phyloP scores from a whole-genome alignment of 1,284 basidiomycete genomes.

The Ustilago trichophora region DNA sequence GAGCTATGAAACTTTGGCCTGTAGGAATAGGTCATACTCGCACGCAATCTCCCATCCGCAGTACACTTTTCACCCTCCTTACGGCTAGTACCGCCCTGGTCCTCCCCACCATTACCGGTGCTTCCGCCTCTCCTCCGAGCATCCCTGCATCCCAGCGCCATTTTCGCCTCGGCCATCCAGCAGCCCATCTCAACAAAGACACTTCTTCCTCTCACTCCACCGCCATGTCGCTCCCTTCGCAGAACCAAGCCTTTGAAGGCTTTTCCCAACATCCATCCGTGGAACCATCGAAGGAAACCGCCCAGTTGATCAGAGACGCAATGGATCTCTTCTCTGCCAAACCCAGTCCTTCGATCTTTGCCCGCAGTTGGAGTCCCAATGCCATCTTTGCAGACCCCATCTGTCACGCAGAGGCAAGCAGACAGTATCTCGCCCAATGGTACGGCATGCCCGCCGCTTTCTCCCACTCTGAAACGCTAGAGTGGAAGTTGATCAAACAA shows the following conservation, averaged over 20 bases:
- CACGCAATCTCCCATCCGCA: neutral
- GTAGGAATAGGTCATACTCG: neutral
- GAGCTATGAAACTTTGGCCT: slow-evolving; percentile 6
- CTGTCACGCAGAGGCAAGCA: slow-evolving; percentile 16
- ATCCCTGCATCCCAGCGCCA: slow-evolving; percentile 1
- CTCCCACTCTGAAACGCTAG: slow-evolving; percentile 71
- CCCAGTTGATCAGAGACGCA: slow-evolving; percentile 15
- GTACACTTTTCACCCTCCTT: neutral
- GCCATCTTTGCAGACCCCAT: slow-evolving; percentile 72
- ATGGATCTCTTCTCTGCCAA: slow-evolving; percentile 72
- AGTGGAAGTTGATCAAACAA: slow-evolving; percentile 70
- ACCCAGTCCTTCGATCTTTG: slow-evolving; percentile 72
- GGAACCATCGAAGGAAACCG: slow-evolving; percentile 1
- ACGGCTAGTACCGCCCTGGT: neutral
- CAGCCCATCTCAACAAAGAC: neutral
- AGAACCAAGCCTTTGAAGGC: slow-evolving; percentile 1
- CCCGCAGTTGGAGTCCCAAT: slow-evolving; percentile 72
- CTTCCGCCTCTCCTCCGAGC: neutral
- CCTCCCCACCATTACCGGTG: neutral
- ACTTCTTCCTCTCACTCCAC: neutral
- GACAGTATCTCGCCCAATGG: slow-evolving; percentile 69
- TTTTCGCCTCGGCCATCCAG: slow-evolving; percentile 19
- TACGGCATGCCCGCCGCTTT: slow-evolving; percentile 74
- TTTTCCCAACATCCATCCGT: slow-evolving; percentile 4
- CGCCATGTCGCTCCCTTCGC: neutral